A percentile compares a stretch with the other conserved stretches of the same genome.
phyloP scores from a whole-genome alignment of 441 rosid species.

The Raphanus hybrid region DNA sequence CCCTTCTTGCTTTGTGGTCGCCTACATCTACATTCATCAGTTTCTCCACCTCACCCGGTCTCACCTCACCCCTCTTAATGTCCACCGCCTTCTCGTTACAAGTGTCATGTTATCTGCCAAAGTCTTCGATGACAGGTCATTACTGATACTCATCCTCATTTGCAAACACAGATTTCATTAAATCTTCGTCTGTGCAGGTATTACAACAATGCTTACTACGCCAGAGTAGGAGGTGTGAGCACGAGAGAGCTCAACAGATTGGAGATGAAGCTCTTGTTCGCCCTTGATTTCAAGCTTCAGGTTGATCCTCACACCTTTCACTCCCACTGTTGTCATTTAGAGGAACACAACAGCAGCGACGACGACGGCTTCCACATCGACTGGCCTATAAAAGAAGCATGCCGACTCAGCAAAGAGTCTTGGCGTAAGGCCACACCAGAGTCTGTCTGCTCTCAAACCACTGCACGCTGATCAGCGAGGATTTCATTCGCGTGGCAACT shows the following conservation, averaged over 20 bases:
- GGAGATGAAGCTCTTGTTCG: conserved; percentile 85
- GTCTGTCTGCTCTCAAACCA: conserved; percentile 35
- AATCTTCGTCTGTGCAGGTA: conserved; percentile 50
- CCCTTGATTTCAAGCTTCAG: conserved; percentile 77
- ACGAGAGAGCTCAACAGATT: conserved; percentile 76
- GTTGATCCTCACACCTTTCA: conserved; percentile 68
- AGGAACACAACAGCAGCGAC: conserved; percentile 45
- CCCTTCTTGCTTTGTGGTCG: conserved; percentile 83
- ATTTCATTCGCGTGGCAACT: neutral
- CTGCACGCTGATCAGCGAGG: conserved; percentile 34
- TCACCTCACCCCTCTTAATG: conserved; percentile 68
- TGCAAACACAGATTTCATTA: neutral
- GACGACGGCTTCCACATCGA: conserved; percentile 27
- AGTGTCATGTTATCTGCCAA: conserved; percentile 80
- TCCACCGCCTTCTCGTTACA: conserved; percentile 86
- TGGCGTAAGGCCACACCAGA: conserved; percentile 39
- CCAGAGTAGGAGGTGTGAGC: conserved; percentile 90
- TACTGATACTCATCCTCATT: neutral
- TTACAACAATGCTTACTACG: conserved; percentile 89
- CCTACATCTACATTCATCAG: conserved; percentile 69
- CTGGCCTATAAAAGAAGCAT: conserved; percentile 36
- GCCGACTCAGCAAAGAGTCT: conserved; percentile 31
- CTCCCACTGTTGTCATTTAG: conserved; percentile 63
- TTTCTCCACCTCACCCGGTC: conserved; percentile 54
- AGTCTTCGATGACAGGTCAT: conserved; percentile 66